Base-by-base conservation (phyloP, 1,284 basidiomycete species). In the Porodaedalea pini region DNA sequence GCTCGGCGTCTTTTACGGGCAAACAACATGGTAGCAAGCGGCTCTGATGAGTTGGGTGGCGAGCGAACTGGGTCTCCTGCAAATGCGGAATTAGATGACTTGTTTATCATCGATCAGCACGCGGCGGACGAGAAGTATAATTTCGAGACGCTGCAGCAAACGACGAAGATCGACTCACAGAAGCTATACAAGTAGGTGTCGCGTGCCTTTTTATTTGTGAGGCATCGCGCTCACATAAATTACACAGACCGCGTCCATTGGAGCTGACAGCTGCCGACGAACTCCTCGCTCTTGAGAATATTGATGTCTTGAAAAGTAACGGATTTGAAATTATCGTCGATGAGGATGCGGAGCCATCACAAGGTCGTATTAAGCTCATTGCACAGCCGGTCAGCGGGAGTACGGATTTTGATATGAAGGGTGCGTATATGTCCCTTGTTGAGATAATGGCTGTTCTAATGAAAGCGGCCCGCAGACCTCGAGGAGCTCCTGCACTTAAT, bases 41-140 rank as follows among this genome's bases (percentile, higher is more conserved):
- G 21, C 11, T 21, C n/a, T 10, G 8, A 41, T 43, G 27, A 61
- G 58, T 21, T 19, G 54, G 64, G 64, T 59, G n/a, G n/a, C n/a
- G 4, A 59, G 39, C 3, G 57, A 54, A 37, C 62, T 55, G 3
- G 44, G 3, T 27, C 27, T 32, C 1, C 54, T 39, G 32, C 31
- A 19, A 45, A 40, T 13, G 51, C n/a, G 4, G 39, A 43, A 19
- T 75, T 83, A 69, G 93, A 96, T 66, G 94, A 97, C 66, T 74
- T 99, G 47, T 98, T 98, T 72, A 95, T 99, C 63, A 82, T 98
- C 21, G 94, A 95, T 66, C 90, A 92, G 66, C 92, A 91, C 65
- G 88, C 88, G 5, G 82, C 88, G 15, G 96, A 99, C 70, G 97
- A 99, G 73, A 99, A 99, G 75, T 98, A 89, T 75, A 99, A 98